Evolutionary conservation across 345 rosid genomes (phyloP).

Genomic region (Draba incana): DNA sequence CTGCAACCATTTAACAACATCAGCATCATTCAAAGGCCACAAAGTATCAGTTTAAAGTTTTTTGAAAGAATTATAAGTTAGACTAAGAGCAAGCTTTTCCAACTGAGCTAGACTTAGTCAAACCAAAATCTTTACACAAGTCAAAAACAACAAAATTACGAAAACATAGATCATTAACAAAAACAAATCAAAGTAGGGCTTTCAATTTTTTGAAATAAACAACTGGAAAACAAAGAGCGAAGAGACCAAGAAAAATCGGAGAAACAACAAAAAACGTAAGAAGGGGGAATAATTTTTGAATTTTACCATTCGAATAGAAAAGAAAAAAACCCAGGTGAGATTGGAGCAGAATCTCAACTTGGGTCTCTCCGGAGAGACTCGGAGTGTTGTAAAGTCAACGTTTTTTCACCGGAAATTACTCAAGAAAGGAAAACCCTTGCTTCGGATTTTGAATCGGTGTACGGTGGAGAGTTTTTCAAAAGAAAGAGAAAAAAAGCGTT

Average conservation of each 20-base stretch:
- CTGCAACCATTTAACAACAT: slow-evolving; percentile 43
- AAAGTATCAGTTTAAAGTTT: neutral
- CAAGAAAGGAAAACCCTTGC: slow-evolving; percentile 7
- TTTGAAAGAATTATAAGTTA: no score
- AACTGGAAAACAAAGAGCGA: neutral
- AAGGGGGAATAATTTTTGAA: slow-evolving; percentile 3
- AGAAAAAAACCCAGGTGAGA: slow-evolving; percentile 8
- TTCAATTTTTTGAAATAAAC: neutral
- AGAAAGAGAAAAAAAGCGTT: slow-evolving; percentile 25
- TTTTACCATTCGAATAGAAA: slow-evolving; percentile 17
- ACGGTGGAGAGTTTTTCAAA: slow-evolving; percentile 23
- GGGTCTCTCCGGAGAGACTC: slow-evolving; percentile 2
- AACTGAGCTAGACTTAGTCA: slow-evolving; percentile 29
- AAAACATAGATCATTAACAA: neutral
- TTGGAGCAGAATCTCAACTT: slow-evolving; percentile 22
- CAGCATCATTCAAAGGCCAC: slow-evolving; percentile 6
- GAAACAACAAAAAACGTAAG: neutral
- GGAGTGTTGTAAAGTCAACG: slow-evolving; percentile 30
- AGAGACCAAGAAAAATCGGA: neutral
- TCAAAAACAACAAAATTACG: neutral
- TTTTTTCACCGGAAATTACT: slow-evolving; percentile 10
- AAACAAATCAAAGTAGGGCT: slow-evolving; percentile 4
- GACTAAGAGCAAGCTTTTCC: neutral
- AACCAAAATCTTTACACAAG: slow-evolving; percentile 16
- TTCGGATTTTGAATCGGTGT: slow-evolving; percentile 25